Evolutionary conservation across 768 basidiomycete genomes (phyloP).

Genomic region (Pleurotus platypus): DNA sequence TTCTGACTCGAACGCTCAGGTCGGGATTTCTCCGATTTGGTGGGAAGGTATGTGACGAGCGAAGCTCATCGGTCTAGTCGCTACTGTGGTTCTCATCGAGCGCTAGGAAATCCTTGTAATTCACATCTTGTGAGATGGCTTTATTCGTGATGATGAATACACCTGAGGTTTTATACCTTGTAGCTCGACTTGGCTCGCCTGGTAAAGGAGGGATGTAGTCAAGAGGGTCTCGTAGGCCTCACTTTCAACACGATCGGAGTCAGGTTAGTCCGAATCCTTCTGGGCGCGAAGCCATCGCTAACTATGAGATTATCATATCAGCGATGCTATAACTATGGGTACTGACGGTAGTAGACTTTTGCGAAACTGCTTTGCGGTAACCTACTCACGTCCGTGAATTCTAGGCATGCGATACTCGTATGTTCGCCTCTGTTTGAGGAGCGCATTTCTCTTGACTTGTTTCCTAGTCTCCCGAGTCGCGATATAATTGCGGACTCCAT

Average conservation of each 20-base stretch:
- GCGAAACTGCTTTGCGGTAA: neutral
- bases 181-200: slow-evolving; percentile 77
- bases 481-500: slow-evolving; percentile 90
- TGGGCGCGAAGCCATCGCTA: too few relatives aligned
- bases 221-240: slow-evolving; percentile 77
- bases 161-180: slow-evolving; percentile 3
- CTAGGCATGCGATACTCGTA: slow-evolving; percentile 87
- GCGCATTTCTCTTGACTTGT: neutral
- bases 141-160: neutral
- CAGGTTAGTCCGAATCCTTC: slow-evolving; percentile 40
- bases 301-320: slow-evolving; percentile 15
- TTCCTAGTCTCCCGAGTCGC: slow-evolving; percentile 72
- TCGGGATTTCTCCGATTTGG: slow-evolving; percentile 88
- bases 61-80: too few relatives aligned
- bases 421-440: slow-evolving; percentile 22
- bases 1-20: slow-evolving; percentile 33
- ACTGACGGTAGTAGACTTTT: slow-evolving; percentile 60
- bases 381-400: neutral
- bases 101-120: slow-evolving; percentile 81
- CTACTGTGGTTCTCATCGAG: too few relatives aligned
- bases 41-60: slow-evolving; percentile 69
- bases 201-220: slow-evolving; percentile 79
- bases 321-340: slow-evolving; percentile 89
- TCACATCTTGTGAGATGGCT: slow-evolving; percentile 58
- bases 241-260: slow-evolving; percentile 86